These are phyloP conservation scores for Exophiala spinifera DNA, from an alignment of 2,329 filamentous ascomycete species.

Conservation along the genomic window DNA sequence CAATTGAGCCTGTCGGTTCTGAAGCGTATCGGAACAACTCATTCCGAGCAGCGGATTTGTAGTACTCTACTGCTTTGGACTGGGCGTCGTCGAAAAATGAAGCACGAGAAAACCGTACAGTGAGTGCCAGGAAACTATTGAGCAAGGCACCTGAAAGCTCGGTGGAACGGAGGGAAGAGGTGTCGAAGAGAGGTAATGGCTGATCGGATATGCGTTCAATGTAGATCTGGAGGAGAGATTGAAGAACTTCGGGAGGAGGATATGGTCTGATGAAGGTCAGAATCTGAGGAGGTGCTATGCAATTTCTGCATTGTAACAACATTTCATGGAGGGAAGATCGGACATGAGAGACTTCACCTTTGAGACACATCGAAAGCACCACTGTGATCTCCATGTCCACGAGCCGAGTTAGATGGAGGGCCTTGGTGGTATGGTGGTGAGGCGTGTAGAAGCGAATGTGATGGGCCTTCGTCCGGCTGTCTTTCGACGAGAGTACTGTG, in stretches of 20 bases:
- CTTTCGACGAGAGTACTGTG: conserved; percentile 5
- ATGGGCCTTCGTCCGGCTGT: conserved; percentile 20
- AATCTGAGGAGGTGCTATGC: too few species aligned
- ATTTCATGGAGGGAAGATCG: too few species aligned
- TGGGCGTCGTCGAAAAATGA: conserved; percentile 25
- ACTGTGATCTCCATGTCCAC: background rate
- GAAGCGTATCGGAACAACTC: conserved; percentile 13
- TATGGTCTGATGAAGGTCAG: conserved; percentile 31
- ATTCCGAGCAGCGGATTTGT: conserved; percentile 36
- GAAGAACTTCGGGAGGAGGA: conserved; percentile 40
- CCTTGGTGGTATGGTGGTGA: conserved; percentile 2
- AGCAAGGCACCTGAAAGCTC: conserved; percentile 41
- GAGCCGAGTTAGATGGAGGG: background rate
- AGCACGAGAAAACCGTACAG: too few species aligned
- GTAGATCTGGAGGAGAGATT: conserved; percentile 43
- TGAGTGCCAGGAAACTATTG: conserved; percentile 32
- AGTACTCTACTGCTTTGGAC: conserved; percentile 31
- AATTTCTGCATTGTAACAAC: too few species aligned
- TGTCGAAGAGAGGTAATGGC: conserved; percentile 48
- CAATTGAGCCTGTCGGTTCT: conserved; percentile 10
- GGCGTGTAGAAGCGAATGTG: conserved; percentile 10
- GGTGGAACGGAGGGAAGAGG: conserved; percentile 16
- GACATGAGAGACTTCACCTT: conserved; percentile 3
- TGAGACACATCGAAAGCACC: background rate
- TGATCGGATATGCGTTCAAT: conserved; percentile 50